These are phyloP conservation scores for Alectoria sarmentosa DNA, from an alignment of 495 filamentous ascomycete species.

Conservation along the genomic window DNA sequence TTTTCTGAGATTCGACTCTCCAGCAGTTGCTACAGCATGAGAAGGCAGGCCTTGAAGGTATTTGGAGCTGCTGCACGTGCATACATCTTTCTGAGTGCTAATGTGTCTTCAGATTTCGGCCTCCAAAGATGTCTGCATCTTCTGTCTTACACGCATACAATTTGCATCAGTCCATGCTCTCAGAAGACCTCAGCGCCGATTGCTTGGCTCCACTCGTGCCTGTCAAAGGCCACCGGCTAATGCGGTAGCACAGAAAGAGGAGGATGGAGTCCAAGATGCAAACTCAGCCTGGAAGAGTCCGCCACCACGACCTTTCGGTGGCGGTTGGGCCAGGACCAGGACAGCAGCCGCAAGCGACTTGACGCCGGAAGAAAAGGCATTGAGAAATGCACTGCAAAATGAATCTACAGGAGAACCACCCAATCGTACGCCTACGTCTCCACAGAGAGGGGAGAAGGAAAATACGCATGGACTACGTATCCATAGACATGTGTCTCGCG, in stretches of 20 bases:
- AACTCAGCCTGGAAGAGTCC: background rate
- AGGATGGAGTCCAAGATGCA: background rate
- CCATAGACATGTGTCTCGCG: too few species aligned
- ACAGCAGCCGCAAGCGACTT: background rate
- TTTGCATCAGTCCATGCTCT: constrained; percentile 4
- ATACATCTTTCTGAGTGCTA: background rate
- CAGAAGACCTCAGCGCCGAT: constrained; percentile 15
- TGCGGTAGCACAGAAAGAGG: constrained; percentile 13
- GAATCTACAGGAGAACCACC: background rate
- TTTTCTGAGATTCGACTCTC: too few species aligned
- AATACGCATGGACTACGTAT: background rate
- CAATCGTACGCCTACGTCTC: background rate
- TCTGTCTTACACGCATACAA: constrained; percentile 23
- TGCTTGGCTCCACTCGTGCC: constrained; percentile 9
- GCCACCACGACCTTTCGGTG: background rate
- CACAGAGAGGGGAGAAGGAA: background rate
- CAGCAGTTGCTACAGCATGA: constrained; percentile 8
- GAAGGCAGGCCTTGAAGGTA: constrained; percentile 15
- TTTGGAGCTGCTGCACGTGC: background rate
- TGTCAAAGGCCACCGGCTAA: constrained; percentile 12
- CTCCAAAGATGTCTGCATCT: constrained; percentile 25
- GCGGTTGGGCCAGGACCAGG: constrained; percentile 5
- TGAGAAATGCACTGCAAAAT: constrained; percentile 1
- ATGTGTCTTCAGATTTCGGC: constrained; percentile 7
- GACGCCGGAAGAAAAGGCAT: constrained; percentile 8